Conservation (phyloP, 75 land plant genomes). For the Cupressus sempervirens region DNA sequence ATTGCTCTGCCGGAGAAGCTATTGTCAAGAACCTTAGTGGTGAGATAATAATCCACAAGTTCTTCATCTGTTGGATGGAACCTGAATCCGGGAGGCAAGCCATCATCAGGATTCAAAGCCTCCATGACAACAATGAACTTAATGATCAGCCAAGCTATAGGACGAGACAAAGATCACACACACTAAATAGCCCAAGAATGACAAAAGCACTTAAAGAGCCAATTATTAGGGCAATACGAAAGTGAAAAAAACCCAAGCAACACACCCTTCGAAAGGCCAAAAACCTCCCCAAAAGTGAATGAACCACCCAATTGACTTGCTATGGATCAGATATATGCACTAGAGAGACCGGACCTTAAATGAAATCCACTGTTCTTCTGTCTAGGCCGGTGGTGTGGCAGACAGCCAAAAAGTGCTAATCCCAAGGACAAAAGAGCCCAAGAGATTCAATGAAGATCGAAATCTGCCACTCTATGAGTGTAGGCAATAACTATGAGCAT, state of each 20-base stretch:
- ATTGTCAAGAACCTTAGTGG: conserved; percentile 59
- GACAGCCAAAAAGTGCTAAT: background rate
- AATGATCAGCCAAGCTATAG: background rate
- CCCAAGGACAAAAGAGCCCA: background rate
- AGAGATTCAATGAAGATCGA: no score
- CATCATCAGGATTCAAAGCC: conserved; percentile 25
- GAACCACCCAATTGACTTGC: background rate
- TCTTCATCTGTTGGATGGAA: conserved; percentile 79
- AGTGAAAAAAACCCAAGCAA: background rate
- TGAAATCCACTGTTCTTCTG: background rate
- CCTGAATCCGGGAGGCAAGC: conserved; percentile 62
- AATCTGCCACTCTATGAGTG: background rate
- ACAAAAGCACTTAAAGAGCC: background rate
- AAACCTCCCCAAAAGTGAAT: background rate
- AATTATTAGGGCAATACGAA: background rate
- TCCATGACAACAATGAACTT: background rate
- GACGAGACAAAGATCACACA: background rate
- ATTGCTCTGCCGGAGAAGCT: conserved; percentile 45
- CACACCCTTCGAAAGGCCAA: background rate
- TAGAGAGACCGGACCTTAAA: background rate
- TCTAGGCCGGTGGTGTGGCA: background rate
- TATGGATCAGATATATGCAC: background rate
- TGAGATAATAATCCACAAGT: conserved; percentile 64
- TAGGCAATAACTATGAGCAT: background rate
- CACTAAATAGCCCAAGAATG: background rate